Percentiles rank a stretch among this genome's conserved stretches.
These are phyloP conservation scores for Rhizophagus sp. DNA, from an alignment of 192 early-diverging fungal species.

Conservation along the genomic window DNA sequence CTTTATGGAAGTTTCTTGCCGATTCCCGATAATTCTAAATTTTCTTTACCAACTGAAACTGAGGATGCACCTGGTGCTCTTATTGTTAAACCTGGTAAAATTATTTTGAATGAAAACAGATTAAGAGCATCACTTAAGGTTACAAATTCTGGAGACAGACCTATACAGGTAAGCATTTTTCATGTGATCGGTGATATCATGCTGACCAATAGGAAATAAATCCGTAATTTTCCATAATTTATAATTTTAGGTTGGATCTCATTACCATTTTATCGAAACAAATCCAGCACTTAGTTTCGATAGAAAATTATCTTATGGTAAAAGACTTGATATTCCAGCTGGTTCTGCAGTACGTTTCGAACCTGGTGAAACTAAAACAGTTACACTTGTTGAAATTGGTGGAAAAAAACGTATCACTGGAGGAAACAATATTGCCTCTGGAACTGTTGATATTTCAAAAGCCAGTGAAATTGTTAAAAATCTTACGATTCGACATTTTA, in stretches of 20 bases:
- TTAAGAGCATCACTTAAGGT: constrained; percentile 69
- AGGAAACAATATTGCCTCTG: constrained; percentile 83
- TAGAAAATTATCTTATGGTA: constrained; percentile 80
- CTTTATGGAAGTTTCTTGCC: constrained; percentile 87
- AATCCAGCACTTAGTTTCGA: constrained; percentile 84
- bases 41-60: constrained; percentile 48
- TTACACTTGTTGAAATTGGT: constrained; percentile 80
- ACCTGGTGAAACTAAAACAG: constrained; percentile 88
- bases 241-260: constrained; percentile 76
- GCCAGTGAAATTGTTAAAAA: constrained; percentile 55
- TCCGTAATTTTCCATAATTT: not conserved
- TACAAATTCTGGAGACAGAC: constrained; percentile 92
- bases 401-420: constrained; percentile 80
- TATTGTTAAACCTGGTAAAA: constrained; percentile 61
- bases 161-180: constrained; percentile 69
- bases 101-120: constrained; percentile 80
- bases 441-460: constrained; percentile 59
- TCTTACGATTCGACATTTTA: constrained; percentile 55
- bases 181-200: not conserved
- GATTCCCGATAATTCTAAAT: constrained; percentile 61
- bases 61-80: constrained; percentile 69
- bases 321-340: constrained; percentile 88
- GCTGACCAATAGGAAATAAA: constrained; percentile 3
- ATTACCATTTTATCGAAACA: constrained; percentile 96
- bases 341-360: constrained; percentile 96